Base-by-base conservation (phyloP, 768 basidiomycete genomes). In the Candolleomyces eurysporus region DNA sequence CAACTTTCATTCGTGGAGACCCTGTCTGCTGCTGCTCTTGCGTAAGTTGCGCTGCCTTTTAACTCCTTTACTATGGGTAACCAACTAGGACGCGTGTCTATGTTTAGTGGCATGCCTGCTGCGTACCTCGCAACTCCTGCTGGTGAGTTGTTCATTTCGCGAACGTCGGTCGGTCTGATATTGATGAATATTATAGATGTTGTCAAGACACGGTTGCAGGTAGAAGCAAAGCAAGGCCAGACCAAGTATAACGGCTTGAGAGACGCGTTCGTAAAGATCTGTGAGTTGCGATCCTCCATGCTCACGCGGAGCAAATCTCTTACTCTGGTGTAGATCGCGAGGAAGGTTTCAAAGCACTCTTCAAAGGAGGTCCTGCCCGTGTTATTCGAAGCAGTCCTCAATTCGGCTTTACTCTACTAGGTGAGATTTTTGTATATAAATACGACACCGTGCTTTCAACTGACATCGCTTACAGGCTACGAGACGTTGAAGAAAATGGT, bases 151-250 rank as follows among this genome's bases (percentile, higher is more conserved):
- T 36, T 36, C 45, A 55, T 54, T 54, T 57, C 53, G 58, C 58
- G 61, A 36, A 51, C 55, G 50, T 60, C 48, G 51, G 48, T 51
- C 50, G 51, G 48, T 51, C 50, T 57, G 30, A 54, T 60, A 48
- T 45, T 42, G 32, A 60, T 49, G 21, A 14, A 39, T 26, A 43
- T 46, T 21, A n/a, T 53, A 91, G 96, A 99, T 75, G 97, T 98
- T 63, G 92, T 98, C 70, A 98, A 99, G 84, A 98, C 97, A 16
- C 86, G 96, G 51, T 77, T 98, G 65, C 96, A 98, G 72, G 90
- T 93, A 11, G 97, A 98, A 72, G 90, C 94, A 48, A 84, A 90
- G 64, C 88, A 90, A 68, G 97, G 97, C 11, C 87, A 98, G 71
- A 91, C 94, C 5, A 79, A 88, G 61, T 99, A 99, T 79, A 92